Evolutionary conservation across 192 early-diverging fungal genomes (phyloP).

Genomic region (Chytriomyces sp.): DNA sequence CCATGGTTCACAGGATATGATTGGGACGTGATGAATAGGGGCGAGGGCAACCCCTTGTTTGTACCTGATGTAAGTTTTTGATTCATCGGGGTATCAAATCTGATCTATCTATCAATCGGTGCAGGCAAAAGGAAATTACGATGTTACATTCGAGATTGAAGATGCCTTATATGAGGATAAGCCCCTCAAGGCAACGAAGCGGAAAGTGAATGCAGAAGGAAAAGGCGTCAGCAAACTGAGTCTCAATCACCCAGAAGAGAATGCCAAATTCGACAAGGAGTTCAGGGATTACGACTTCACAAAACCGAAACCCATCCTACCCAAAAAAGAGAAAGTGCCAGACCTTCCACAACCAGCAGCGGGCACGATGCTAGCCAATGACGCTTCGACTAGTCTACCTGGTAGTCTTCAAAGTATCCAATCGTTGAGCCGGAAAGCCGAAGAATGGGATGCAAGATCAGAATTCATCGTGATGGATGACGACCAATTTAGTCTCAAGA

Average conservation of each 20-base stretch:
- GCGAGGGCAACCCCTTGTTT: slow-evolving; percentile 77
- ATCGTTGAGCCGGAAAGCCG: neutral
- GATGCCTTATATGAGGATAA: slow-evolving; percentile 93
- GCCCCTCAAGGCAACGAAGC: slow-evolving; percentile 79
- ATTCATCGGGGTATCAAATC: neutral
- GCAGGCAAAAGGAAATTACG: slow-evolving; percentile 78
- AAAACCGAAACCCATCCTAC: slow-evolving; percentile 36
- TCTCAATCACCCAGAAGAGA: slow-evolving; percentile 55
- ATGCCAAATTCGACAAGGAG: slow-evolving; percentile 76
- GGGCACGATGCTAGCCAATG: neutral
- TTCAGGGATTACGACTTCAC: slow-evolving; percentile 74
- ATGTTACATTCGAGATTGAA: slow-evolving; percentile 93
- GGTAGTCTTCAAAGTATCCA: neutral
- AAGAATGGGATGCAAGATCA: neutral
- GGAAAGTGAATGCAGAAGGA: slow-evolving; percentile 49
- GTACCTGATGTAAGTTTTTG: slow-evolving; percentile 72
- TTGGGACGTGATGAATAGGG: slow-evolving; percentile 75
- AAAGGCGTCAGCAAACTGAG: slow-evolving; percentile 20
- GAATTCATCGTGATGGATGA: neutral
- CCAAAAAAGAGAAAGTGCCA: neutral
- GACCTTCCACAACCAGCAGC: neutral
- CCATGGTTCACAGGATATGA: slow-evolving; percentile 78
- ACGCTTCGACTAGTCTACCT: neutral
- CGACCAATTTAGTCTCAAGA: neutral
- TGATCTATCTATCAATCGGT: neutral